Evolutionary conservation across 139 green algal species (phyloP), one percentile per base, ranked within the genome.

Genomic region (Asterochloris sp.): DNA sequence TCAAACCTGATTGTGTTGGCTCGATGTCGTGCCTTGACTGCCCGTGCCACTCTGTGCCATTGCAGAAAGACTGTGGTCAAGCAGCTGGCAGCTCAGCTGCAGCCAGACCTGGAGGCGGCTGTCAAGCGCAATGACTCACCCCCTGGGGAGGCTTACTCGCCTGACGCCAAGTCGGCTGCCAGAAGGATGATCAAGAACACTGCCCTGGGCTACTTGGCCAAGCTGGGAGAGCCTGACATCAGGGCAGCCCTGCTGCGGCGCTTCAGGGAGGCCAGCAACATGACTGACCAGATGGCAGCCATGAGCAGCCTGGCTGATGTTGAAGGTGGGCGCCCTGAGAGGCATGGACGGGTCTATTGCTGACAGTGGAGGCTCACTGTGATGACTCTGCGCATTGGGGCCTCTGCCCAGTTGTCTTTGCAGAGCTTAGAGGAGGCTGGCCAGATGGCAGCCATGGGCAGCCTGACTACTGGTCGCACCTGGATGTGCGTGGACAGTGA

Each of bases 271-370:
- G 96, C 97, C 13, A 95, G 89, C 63, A 99, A 99, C 93, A 99
- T 99, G 97, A 99, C 97, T 10, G 97, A 99, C 83, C 86, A 94
- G 85, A 94, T 98, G 26, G 86, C 91, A 11, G 94, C 96, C 0
- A 88, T 99, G 38, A 85, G 86, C 6, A 86, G 89, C 0, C 89
- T 99, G 74, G 84, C 86, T 28, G 87, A 89, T 15, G 74, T 62
- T 64, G 63, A 29, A 78, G 76, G 76, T 78, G 27, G 27, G 66
- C 38, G 4, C 6, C 4, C 4, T 10, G 38, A 54, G 38, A 54
- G 38, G 38, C 38, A 54, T 54, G 38, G 38, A 54, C 4, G 38
- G 38, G 38, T 54, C 38, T 54, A 6, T 54, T 54, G 38, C 38
- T 54, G 38, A 54, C 6, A 54, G 6, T 54, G 38, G 6, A 54